Percentiles rank a stretch among this genome's conserved stretches.
phyloP scores from a whole-genome alignment of 345 rosid species.

The Aquilaria yunnanensis region DNA sequence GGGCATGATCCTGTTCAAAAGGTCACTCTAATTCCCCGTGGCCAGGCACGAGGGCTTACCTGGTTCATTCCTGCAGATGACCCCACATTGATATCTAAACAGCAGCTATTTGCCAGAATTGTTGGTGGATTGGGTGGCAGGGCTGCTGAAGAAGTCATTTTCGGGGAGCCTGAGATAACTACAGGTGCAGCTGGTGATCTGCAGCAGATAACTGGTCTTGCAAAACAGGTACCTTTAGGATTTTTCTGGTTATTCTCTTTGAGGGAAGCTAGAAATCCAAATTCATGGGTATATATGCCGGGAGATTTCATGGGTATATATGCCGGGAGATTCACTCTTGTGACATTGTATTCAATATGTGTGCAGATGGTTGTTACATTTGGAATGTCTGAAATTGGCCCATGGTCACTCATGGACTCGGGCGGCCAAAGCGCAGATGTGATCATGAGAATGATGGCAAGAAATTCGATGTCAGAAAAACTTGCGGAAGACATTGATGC shows the following conservation, averaged over 20 bases:
- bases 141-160: conserved; percentile 94
- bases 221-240: conserved; percentile 57
- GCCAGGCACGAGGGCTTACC: conserved; percentile 97
- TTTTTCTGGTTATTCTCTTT: background rate
- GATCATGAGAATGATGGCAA: conserved; percentile 99
- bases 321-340: too few species aligned
- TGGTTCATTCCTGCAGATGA: conserved; percentile 98
- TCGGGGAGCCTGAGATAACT: conserved; percentile 95
- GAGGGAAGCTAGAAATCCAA: background rate
- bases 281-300: too few species aligned
- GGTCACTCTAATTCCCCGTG: conserved; percentile 88
- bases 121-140: conserved; percentile 98
- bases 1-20: conserved; percentile 98
- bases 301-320: too few species aligned
- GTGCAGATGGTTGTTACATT: conserved; percentile 95
- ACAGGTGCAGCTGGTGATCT: conserved; percentile 97
- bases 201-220: conserved; percentile 93
- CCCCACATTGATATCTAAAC: conserved; percentile 90
- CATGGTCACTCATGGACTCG: conserved; percentile 95
- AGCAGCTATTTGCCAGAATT: conserved; percentile 94
- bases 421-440: conserved; percentile 75
- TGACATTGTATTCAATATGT: conserved; percentile 10
- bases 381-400: conserved; percentile 98
- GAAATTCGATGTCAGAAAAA: conserved; percentile 96
- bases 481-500: conserved; percentile 91